Evolutionary conservation across 768 basidiomycete genomes (phyloP), one percentile per base, ranked within the genome.

Genomic region (Coprinopsis marcescibilis): DNA sequence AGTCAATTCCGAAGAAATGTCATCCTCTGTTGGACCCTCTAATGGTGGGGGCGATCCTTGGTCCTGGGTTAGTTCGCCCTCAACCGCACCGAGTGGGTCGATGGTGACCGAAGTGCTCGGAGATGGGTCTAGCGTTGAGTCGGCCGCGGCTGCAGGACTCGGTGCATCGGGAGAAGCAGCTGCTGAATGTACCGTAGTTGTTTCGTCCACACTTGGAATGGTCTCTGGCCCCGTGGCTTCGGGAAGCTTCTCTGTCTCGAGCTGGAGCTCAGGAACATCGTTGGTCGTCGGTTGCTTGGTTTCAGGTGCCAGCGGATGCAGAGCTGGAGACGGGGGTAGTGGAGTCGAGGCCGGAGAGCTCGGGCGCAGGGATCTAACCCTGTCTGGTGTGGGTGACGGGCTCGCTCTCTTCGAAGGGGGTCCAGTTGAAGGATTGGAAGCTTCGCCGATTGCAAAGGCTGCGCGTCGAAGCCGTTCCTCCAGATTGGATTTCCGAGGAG

Each of bases 391-490:
- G 6, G 60, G 51, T 11, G 30, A 24, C 24, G 37, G 27, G 33
- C 33, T 43, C 13, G 26, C 20, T 11, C 27, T 46, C 48, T 10
- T 23, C 25, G 46, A 43, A 11, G 27, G 24, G 17, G 30, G 11
- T 3, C 21, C 14, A 34, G 46, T 23, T 7, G 53, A 21, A 12
- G 55, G 39, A 46, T 61, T 67, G 7, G 77, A 76, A 11, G 71
- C 66, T 15, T 88, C 85, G 15, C 74, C 77, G 43, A 74, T 71
- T 17, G 74, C 71, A 54, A 81, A 75, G 21, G 75, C 72, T 23
- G 68, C 76, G 33, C 85, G 81, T 36, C 82, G 76, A n/a, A 90
- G 67, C 36, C 89, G 72, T 48, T 90, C 88, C 63, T 90, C 89
- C 2, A 90, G 68, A 19, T 75, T 84, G 6, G 75, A 70, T 58